These are phyloP conservation scores for Amoebophrya sp. DNA, from an alignment of 169 alveolate genomes.

Conservation along the genomic window DNA sequence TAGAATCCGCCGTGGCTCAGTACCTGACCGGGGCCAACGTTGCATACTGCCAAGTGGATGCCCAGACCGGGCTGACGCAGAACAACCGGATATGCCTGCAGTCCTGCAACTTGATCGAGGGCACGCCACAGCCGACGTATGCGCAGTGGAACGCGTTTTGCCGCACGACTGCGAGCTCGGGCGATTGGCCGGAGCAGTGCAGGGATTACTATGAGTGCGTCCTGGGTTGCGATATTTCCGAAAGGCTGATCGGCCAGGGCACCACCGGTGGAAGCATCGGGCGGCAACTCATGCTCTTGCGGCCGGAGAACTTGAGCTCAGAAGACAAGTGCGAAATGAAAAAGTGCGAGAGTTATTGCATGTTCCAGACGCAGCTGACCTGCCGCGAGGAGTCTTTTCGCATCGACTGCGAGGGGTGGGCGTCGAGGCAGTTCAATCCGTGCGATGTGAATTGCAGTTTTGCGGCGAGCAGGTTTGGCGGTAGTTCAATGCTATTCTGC, in stretches of 20 bases:
- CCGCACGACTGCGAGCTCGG: neutral
- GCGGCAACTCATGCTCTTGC: neutral
- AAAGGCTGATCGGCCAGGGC: neutral
- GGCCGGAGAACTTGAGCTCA: neutral
- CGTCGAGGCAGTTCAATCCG: neutral
- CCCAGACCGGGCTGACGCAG: neutral
- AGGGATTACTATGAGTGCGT: neutral
- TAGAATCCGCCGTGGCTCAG: no score
- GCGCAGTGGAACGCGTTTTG: neutral
- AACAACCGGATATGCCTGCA: neutral
- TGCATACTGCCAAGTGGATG: neutral
- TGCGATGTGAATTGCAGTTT: neutral
- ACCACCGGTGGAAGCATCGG: neutral
- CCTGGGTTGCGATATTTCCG: neutral
- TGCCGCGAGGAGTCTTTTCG: neutral
- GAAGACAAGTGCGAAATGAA: slow-evolving; percentile 5
- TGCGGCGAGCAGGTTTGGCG: neutral
- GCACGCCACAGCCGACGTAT: neutral
- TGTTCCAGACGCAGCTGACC: neutral
- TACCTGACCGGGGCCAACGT: neutral
- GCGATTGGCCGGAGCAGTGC: neutral
- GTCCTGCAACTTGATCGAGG: neutral
- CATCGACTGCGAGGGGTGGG: neutral
- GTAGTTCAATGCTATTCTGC: no score
- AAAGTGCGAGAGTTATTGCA: neutral